A percentile compares a stretch with the other conserved stretches of the same genome.
Evolutionary conservation across 257 asterid species (phyloP).

Genomic region (Cinchona pubescens): DNA sequence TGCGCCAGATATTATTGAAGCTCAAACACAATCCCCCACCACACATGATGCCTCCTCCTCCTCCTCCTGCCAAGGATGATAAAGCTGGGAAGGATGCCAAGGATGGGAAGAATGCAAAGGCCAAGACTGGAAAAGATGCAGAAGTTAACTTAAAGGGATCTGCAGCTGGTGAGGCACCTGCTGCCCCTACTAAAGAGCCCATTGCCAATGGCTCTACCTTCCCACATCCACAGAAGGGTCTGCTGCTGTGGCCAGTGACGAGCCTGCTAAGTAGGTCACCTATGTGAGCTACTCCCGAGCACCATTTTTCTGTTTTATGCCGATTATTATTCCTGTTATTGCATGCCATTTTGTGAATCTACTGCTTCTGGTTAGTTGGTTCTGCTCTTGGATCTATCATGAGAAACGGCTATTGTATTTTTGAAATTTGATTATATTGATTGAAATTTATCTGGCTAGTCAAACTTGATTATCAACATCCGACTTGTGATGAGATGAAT

Average conservation of each 20-base stretch:
- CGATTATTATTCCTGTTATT: neutral
- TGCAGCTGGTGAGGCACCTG: conserved; percentile 32
- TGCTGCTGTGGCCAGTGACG: conserved; percentile 33
- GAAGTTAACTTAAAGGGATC: conserved; percentile 28
- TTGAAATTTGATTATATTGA: conserved; percentile 3
- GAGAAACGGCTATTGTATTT: neutral
- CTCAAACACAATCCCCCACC: conserved; percentile 94
- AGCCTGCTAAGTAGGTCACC: conserved; percentile 33
- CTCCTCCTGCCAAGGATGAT: conserved; percentile 38
- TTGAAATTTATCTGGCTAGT: conserved; percentile 1
- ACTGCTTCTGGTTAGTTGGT: neutral
- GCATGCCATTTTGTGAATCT: conserved; percentile 8
- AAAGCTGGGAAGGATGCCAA: conserved; percentile 57
- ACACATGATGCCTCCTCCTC: conserved; percentile 94
- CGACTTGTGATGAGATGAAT: neutral
- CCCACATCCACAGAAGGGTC: conserved; percentile 37
- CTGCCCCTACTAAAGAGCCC: conserved; percentile 43
- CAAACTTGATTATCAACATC: neutral
- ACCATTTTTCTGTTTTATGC: conserved; percentile 1
- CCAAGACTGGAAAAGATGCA: conserved; percentile 41
- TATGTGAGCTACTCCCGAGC: conserved; percentile 7
- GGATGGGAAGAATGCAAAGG: conserved; percentile 53
- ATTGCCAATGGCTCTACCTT: conserved; percentile 38
- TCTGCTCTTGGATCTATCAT: neutral
- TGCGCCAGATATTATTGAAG: conserved; percentile 88